phyloP scores from a whole-genome alignment of 2,329 filamentous ascomycete species.

The Aspergillus novofumigatus region DNA sequence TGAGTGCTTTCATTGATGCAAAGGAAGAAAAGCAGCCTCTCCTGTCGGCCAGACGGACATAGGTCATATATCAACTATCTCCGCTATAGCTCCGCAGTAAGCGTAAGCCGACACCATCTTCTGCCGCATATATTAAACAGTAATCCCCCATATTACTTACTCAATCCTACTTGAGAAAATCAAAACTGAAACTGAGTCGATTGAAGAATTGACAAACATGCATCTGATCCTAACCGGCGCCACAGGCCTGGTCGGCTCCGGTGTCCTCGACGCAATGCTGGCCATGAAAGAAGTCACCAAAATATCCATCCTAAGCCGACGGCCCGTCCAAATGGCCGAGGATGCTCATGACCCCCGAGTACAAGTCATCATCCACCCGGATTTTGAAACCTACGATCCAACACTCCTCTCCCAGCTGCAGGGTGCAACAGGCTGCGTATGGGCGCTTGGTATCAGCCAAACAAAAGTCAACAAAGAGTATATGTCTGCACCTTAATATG shows the following conservation, averaged over 20 bases:
- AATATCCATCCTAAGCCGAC: slow-evolving; percentile 62
- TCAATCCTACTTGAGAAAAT: too few species aligned
- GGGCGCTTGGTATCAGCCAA: slow-evolving; percentile 66
- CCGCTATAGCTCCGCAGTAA: not conserved
- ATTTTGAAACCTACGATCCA: slow-evolving; percentile 57
- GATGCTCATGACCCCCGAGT: slow-evolving; percentile 41
- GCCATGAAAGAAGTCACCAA: not conserved
- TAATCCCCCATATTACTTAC: too few species aligned
- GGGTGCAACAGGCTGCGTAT: slow-evolving; percentile 65
- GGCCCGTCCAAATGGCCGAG: slow-evolving; percentile 60
- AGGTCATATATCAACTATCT: not conserved
- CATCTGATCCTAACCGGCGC: slow-evolving; percentile 61
- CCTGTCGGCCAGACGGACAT: not conserved
- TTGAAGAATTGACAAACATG: slow-evolving; percentile 5
- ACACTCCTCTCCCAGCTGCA: slow-evolving; percentile 56
- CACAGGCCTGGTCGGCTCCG: slow-evolving; percentile 61
- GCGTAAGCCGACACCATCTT: too few species aligned
- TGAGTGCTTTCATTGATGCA: too few species aligned
- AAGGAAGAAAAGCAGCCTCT: too few species aligned
- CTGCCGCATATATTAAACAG: too few species aligned
- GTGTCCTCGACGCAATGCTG: slow-evolving; percentile 59
- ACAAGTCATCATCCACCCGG: slow-evolving; percentile 63
- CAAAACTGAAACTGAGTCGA: too few species aligned
- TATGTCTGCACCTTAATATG: not conserved
- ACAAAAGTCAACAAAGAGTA: slow-evolving; percentile 56